Base-by-base conservation (phyloP, 148 eudicot species). In the Persicaria maculosa region DNA sequence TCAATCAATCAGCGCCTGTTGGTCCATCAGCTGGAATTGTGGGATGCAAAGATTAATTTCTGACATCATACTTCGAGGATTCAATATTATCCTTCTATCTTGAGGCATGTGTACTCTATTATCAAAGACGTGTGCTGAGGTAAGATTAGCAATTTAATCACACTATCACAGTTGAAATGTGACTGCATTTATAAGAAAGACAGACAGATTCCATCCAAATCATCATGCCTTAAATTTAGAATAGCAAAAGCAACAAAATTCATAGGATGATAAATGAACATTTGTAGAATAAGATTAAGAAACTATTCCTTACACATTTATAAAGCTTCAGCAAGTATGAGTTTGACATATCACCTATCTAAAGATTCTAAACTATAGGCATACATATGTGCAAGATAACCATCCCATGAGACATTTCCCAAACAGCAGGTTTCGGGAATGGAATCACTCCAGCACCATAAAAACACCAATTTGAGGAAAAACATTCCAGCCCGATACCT, bases 61-160 rank as follows among this genome's bases (percentile, higher is more conserved):
- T 74, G 85, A 76, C 98, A 94, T 91, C 79, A 94, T 81, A 76
- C 76, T 81, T 68, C 79, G 80, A 20, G 98, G 98, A 78, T 83
- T 88, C 65, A 88, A 70, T n/a, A 84, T 82, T 67, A 81, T 77
- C 64, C 81, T 85, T 82, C 68, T 81, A 71, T 77, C 83, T 76
- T 77, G 83, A 55, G 84, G 76, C 36, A 77, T 80, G 73, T 90
- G 77, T 82, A 61, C 53, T 88, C 98, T 94, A 89, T 81, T 65
- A 76, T 65, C 46, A 77, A 52, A 65, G 70, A 40, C 12, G 70
- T 57, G 22, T 4, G 44, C 59, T 72, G 22, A 16, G 25, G 55
- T 47, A 6, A 50, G 48, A 31, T 72, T 50, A 5, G 16, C 36
- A 50, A 72, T 48, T 50, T 9, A 20, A 47, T 4, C 9, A 19